phyloP scores from a whole-genome alignment of 768 basidiomycete species.

The Boletus coccyginus region DNA sequence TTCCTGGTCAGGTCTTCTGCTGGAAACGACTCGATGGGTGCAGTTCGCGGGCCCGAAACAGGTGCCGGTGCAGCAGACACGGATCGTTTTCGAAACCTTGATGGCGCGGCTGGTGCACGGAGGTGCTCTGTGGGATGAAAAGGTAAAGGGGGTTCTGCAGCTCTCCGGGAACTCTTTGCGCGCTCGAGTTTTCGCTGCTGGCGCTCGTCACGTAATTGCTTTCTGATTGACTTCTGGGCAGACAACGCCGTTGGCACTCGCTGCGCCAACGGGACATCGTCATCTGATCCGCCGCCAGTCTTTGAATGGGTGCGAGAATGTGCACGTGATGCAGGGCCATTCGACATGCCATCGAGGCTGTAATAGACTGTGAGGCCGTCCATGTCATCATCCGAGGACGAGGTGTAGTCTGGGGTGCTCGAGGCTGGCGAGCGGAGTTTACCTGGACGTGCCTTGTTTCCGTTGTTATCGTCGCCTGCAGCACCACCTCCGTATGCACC shows the following conservation, averaged over 20 bases:
- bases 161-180: conserved; percentile 27
- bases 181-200: conserved; percentile 54
- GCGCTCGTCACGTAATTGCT: conserved; percentile 66
- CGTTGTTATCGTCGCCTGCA: conserved; percentile 38
- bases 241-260: conserved; percentile 79
- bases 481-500: conserved; percentile 31
- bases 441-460: conserved; percentile 34
- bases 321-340: conserved; percentile 19
- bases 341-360: conserved; percentile 38
- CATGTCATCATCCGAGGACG: conserved; percentile 46
- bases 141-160: conserved; percentile 19
- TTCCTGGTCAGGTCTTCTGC: conserved; percentile 59
- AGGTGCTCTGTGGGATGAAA: conserved; percentile 9
- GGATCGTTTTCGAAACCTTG: conserved; percentile 36
- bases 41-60: conserved; percentile 30
- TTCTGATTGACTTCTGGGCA: conserved; percentile 78
- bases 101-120: conserved; percentile 35
- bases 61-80: conserved; percentile 25
- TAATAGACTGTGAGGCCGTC: conserved; percentile 42
- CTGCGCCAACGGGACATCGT: conserved; percentile 82
- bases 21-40: conserved; percentile 40
- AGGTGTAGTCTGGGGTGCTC: conserved; percentile 33
- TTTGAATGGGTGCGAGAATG: conserved; percentile 21
- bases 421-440: conserved; percentile 32
- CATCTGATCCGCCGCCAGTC: conserved; percentile 46